A percentile compares a stretch with the other conserved stretches of the same genome.
Evolutionary conservation across 257 asterid species (phyloP).

Genomic region (Solanum chiquidenum): DNA sequence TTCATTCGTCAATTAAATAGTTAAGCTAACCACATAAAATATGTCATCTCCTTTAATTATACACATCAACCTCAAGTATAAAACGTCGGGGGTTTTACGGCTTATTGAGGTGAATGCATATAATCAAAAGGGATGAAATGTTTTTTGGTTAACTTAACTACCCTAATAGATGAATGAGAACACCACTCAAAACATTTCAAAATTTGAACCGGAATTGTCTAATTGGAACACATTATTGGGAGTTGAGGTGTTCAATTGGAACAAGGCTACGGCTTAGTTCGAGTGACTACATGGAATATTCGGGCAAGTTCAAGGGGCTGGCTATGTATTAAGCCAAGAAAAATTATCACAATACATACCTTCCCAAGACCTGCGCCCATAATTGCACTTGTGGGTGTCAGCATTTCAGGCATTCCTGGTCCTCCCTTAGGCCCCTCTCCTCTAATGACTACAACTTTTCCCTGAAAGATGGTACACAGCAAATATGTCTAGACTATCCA

Average conservation of each 20-base stretch:
- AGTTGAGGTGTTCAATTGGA: not conserved
- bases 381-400: slow-evolving; percentile 97
- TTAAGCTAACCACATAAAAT: not conserved
- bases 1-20: not conserved
- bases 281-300: not conserved
- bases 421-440: slow-evolving; percentile 99
- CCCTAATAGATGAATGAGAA: not conserved
- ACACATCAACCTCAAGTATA: not conserved
- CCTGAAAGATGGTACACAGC: slow-evolving; percentile 33
- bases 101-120: not conserved
- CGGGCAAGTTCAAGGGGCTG: not conserved
- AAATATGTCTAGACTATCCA: not conserved
- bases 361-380: slow-evolving; percentile 99
- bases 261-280: not conserved
- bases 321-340: not conserved
- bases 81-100: not conserved
- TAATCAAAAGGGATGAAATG: not conserved
- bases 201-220: not conserved
- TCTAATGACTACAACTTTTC: slow-evolving; percentile 85
- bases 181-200: not conserved
- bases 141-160: not conserved
- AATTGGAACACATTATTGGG: not conserved
- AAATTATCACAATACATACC: slow-evolving; percentile 22
- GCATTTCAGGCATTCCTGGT: slow-evolving; percentile 99
- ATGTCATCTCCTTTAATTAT: not conserved